Conservation (phyloP, 1,284 basidiomycete species). For the Trametes versicolor region DNA sequence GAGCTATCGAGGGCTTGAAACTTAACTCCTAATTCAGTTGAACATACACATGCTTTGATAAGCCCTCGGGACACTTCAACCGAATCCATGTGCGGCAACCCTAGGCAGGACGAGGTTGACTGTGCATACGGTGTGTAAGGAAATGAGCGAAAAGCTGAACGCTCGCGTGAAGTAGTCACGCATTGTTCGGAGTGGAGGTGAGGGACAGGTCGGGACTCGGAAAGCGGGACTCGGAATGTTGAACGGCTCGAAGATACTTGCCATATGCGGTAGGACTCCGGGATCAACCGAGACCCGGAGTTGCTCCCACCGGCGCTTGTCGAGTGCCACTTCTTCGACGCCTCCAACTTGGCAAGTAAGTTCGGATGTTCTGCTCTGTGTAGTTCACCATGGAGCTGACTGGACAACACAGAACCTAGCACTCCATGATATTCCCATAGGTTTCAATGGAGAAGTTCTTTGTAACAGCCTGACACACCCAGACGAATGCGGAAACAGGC, state of each 20-base stretch:
- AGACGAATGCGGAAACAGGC: slow-evolving; percentile 18
- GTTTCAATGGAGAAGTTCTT: not conserved
- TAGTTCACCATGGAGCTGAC: too few species aligned
- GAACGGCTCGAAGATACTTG: slow-evolving; percentile 20
- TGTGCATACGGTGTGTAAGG: too few species aligned
- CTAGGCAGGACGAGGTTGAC: too few species aligned
- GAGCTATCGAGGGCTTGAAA: slow-evolving; percentile 32
- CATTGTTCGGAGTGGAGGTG: too few species aligned
- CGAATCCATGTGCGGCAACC: too few species aligned
- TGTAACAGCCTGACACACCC: not conserved
- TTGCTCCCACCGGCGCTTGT: slow-evolving; percentile 7
- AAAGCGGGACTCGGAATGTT: too few species aligned
- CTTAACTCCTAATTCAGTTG: not conserved
- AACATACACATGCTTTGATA: not conserved
- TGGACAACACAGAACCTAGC: not conserved
- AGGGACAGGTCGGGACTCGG: too few species aligned
- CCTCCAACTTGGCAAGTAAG: not conserved
- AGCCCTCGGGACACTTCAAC: not conserved
- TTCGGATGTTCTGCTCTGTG: too few species aligned
- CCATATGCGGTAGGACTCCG: slow-evolving; percentile 13
- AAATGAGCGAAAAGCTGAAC: too few species aligned
- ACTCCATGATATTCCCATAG: not conserved
- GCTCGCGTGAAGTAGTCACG: too few species aligned
- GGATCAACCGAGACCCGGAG: slow-evolving; percentile 8
- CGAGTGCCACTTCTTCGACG: not conserved